Evolutionary conservation across 1,284 basidiomycete genomes (phyloP).

Genomic region (Coniferiporia sulphurascens): DNA sequence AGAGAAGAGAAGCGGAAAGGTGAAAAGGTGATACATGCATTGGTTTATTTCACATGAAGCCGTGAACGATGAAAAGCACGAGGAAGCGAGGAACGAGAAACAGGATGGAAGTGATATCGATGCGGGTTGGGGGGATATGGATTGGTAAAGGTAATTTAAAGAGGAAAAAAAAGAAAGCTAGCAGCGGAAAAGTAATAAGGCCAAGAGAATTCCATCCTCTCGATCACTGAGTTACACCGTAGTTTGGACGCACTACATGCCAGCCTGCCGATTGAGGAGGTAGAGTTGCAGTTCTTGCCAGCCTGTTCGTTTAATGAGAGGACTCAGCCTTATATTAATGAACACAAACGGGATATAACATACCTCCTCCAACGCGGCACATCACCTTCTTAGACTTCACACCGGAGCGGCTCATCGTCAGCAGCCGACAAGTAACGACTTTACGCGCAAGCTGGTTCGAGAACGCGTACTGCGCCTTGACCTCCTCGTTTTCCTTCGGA

Average conservation of each 20-base stretch:
- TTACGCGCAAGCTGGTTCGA: conserved; percentile 66
- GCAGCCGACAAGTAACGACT: conserved; percentile 74
- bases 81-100: not conserved
- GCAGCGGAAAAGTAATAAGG: not conserved
- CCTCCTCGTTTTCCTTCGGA: conserved; percentile 72
- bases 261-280: conserved; percentile 59
- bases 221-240: not conserved
- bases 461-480: conserved; percentile 80
- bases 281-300: conserved; percentile 85
- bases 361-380: conserved; percentile 80
- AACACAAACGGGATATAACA: conserved; percentile 27
- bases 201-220: not conserved
- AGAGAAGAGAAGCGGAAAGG: not conserved
- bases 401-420: conserved; percentile 62
- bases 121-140: too few species aligned
- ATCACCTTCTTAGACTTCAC: conserved; percentile 76
- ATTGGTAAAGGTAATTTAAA: too few species aligned
- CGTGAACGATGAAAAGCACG: not conserved
- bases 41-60: not conserved
- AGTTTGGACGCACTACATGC: conserved; percentile 3
- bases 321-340: not conserved
- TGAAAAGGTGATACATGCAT: conserved; percentile 6
- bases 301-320: conserved; percentile 38
- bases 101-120: not conserved
- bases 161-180: not conserved